Evolutionary conservation across 768 basidiomycete genomes (phyloP).

Genomic region (Tulasnella sp.): DNA sequence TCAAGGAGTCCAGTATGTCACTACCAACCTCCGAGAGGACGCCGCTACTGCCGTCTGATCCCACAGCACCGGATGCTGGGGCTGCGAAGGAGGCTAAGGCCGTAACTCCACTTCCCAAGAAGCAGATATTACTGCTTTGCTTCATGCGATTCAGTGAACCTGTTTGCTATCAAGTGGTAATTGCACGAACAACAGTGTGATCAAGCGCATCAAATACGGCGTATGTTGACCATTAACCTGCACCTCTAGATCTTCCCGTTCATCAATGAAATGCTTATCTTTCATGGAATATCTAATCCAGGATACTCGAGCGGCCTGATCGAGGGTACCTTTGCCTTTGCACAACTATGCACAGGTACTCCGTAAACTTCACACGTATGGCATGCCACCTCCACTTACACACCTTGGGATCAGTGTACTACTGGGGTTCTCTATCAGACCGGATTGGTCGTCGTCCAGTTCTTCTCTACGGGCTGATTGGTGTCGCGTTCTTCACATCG

Average conservation of each 20-base stretch:
- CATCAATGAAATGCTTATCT: slow-evolving; percentile 28
- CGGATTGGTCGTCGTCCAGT: slow-evolving; percentile 15
- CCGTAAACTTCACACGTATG: background rate
- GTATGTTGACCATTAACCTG: background rate
- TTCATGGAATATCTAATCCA: slow-evolving; percentile 10
- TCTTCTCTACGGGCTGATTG: slow-evolving; percentile 11
- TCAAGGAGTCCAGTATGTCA: background rate
- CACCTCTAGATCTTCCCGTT: slow-evolving; percentile 27
- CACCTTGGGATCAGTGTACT: background rate
- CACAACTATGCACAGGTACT: slow-evolving; percentile 24
- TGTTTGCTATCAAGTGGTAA: slow-evolving; percentile 14
- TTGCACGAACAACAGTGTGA: background rate
- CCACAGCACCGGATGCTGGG: slow-evolving; percentile 28
- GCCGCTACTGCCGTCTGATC: slow-evolving; percentile 29
- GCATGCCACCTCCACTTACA: background rate
- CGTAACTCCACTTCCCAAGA: slow-evolving; percentile 17
- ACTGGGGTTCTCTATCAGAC: slow-evolving; percentile 29
- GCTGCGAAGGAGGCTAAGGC: slow-evolving; percentile 20
- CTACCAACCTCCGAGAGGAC: background rate
- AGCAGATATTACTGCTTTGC: slow-evolving; percentile 17
- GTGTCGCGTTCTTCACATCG: slow-evolving; percentile 22
- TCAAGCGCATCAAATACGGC: background rate
- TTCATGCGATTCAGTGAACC: slow-evolving; percentile 18
- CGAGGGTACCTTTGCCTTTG: slow-evolving; percentile 27
- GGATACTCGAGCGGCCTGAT: slow-evolving; percentile 30